Conservation (phyloP, 441 rosid species). For the Geranium incanum region DNA sequence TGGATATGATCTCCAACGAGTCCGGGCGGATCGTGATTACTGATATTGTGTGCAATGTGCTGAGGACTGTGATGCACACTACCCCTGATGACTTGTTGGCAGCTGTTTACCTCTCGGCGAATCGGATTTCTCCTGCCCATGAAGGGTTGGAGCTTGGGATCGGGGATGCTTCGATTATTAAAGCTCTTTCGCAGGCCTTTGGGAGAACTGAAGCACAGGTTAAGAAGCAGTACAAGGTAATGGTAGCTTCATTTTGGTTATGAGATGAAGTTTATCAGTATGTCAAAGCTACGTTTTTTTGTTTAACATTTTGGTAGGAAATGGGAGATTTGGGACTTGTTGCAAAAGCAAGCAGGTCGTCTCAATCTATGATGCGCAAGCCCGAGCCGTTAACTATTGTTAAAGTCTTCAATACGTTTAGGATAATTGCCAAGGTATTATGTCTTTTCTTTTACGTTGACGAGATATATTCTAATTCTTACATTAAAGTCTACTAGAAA, state of each 20-base stretch:
- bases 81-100: conserved; percentile 73
- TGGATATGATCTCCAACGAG: conserved; percentile 64
- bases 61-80: conserved; percentile 69
- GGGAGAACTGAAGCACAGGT: conserved; percentile 72
- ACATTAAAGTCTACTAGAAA: neutral
- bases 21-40: conserved; percentile 69
- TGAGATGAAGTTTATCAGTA: neutral
- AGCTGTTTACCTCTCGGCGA: conserved; percentile 60
- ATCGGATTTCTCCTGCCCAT: conserved; percentile 76
- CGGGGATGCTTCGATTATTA: conserved; percentile 68
- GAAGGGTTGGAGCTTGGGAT: conserved; percentile 80
- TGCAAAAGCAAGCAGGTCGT: conserved; percentile 84
- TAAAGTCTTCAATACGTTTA: conserved; percentile 67
- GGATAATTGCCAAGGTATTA: conserved; percentile 75
- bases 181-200: conserved; percentile 75
- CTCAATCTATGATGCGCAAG: conserved; percentile 83
- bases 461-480: neutral
- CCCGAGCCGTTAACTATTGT: conserved; percentile 69
- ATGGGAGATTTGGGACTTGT: conserved; percentile 89
- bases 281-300: neutral
- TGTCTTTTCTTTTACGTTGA: neutral
- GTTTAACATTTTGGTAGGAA: conserved; percentile 33
- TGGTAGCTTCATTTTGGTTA: neutral
- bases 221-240: conserved; percentile 58
- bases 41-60: conserved; percentile 67